A percentile compares a stretch with the other conserved stretches of the same genome.
Conservation (phyloP, 805 yeast species). For the Pichia eremophila region DNA sequence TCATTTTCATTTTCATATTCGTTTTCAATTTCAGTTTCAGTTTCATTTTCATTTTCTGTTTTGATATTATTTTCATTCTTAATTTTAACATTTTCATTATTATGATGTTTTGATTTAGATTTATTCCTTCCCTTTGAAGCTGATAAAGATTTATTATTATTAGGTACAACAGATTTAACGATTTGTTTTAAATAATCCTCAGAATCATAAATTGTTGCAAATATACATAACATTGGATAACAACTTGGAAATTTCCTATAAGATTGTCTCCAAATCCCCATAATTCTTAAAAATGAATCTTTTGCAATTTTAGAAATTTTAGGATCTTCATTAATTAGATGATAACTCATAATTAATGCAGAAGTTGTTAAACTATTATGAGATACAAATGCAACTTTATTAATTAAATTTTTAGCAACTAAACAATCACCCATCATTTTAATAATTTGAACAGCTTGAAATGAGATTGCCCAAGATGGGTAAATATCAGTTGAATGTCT, state of each 20-base stretch:
- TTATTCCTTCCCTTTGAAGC: neutral
- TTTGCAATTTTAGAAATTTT: slow-evolving; percentile 17
- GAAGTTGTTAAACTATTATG: slow-evolving; percentile 44
- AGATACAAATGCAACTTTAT: slow-evolving; percentile 30
- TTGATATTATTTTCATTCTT: too few species aligned
- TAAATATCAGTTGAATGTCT: slow-evolving; percentile 24
- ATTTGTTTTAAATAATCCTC: slow-evolving; percentile 18
- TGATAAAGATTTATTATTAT: neutral
- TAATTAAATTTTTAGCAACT: slow-evolving; percentile 43
- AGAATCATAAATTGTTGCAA: slow-evolving; percentile 32
- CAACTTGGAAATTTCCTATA: slow-evolving; percentile 48
- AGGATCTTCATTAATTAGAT: slow-evolving; percentile 30
- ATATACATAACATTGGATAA: slow-evolving; percentile 42
- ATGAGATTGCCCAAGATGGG: slow-evolving; percentile 74
- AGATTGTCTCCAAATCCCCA: slow-evolving; percentile 27
- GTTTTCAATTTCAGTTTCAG: too few species aligned
- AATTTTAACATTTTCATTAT: too few species aligned
- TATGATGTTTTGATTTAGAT: neutral
- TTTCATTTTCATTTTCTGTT: neutral
- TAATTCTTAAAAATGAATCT: slow-evolving; percentile 15
- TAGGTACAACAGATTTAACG: slow-evolving; percentile 7
- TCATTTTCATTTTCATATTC: neutral
- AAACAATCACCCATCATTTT: slow-evolving; percentile 51
- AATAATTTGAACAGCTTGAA: slow-evolving; percentile 74
- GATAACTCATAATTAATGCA: slow-evolving; percentile 60